Percentiles rank a stretch among this genome's conserved stretches.
Conservation (phyloP, 2,329 filamentous ascomycete species). For the Xylaria sp. region DNA sequence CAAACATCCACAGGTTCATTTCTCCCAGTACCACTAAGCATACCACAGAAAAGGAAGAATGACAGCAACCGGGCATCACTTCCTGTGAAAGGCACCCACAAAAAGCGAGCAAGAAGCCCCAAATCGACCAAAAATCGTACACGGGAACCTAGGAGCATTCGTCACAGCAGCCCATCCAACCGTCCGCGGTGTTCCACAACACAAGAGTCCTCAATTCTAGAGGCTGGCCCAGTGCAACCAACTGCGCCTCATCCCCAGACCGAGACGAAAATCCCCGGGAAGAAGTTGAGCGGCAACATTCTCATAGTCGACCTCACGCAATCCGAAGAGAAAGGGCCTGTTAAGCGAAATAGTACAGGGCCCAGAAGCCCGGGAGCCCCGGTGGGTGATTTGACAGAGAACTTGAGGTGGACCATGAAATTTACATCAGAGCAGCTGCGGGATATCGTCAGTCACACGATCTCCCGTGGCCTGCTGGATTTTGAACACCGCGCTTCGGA, state of each 20-base stretch:
- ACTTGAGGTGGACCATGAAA: neutral
- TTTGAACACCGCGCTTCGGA: neutral
- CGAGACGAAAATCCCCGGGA: neutral
- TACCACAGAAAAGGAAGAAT: neutral
- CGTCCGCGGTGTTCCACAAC: neutral
- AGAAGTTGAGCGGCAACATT: neutral
- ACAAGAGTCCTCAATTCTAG: neutral
- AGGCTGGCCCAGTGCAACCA: neutral
- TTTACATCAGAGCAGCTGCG: neutral
- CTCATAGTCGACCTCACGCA: conserved; percentile 11
- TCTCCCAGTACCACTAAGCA: neutral
- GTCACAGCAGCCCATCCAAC: neutral
- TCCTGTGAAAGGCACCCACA: neutral
- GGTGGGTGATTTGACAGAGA: neutral
- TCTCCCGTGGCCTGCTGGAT: neutral
- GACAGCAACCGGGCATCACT: neutral
- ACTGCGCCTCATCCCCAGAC: neutral
- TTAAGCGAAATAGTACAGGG: neutral
- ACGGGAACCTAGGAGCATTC: neutral
- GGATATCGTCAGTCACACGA: conserved; percentile 2
- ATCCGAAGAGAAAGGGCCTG: neutral
- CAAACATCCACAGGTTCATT: neutral
- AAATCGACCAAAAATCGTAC: too few species aligned
- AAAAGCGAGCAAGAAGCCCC: too few species aligned
- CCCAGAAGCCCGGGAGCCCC: neutral